A percentile compares a stretch with the other conserved stretches of the same genome.
Conservation (phyloP, 805 yeast species). For the Cyberlindnera xylosilytica region DNA sequence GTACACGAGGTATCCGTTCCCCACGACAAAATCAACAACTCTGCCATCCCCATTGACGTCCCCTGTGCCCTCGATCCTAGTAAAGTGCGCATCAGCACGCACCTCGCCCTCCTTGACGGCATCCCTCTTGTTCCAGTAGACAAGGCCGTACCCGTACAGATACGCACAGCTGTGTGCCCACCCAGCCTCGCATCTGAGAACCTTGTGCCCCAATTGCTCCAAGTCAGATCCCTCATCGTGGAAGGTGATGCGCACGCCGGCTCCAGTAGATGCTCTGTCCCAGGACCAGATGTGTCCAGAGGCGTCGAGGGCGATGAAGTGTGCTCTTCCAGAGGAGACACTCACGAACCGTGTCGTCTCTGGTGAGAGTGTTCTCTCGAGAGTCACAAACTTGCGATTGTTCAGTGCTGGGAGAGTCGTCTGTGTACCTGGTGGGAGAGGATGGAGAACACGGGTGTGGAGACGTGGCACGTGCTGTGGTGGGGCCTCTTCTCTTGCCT, state of each 20-base stretch:
- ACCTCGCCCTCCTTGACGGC: conserved; percentile 28
- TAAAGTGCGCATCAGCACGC: conserved; percentile 37
- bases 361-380: conserved; percentile 19
- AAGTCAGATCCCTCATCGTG: conserved; percentile 26
- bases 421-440: neutral
- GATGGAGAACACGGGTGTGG: neutral
- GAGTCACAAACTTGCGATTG: conserved; percentile 10
- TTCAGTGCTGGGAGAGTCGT: neutral
- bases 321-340: conserved; percentile 62
- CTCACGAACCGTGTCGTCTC: conserved; percentile 37
- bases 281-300: conserved; percentile 52
- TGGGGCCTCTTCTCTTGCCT: neutral
- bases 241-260: conserved; percentile 45
- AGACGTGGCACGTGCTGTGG: neutral
- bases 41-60: conserved; percentile 30
- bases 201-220: conserved; percentile 29
- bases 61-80: conserved; percentile 40
- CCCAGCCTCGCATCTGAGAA: conserved; percentile 56
- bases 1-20: conserved; percentile 50
- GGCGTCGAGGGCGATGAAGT: conserved; percentile 57
- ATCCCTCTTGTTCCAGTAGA: conserved; percentile 49
- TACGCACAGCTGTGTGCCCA: conserved; percentile 60
- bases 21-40: conserved; percentile 53
- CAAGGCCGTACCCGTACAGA: conserved; percentile 48
- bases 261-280: conserved; percentile 42